Conservation (phyloP, 306 rosid species). For the Casuarina glauca region DNA sequence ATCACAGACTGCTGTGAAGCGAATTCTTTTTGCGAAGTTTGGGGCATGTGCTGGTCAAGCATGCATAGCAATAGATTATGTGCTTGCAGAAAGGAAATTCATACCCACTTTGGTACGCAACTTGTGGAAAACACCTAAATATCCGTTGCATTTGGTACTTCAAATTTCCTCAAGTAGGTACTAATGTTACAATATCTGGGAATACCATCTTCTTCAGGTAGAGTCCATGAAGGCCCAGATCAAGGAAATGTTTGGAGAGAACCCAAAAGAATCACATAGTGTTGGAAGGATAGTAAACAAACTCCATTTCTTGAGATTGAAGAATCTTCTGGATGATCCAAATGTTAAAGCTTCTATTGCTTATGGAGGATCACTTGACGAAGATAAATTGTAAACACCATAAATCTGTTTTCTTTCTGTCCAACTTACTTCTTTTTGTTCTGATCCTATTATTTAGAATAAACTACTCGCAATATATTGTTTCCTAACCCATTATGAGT, state of each 20-base stretch:
- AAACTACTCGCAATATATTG: no score
- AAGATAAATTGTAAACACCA: conserved; percentile 53
- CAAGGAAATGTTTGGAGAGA: conserved; percentile 56
- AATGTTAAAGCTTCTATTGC: conserved; percentile 47
- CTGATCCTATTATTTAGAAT: background rate
- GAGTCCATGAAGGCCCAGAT: conserved; percentile 42
- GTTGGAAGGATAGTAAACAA: conserved; percentile 58
- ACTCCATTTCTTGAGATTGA: conserved; percentile 50
- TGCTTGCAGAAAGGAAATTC: conserved; percentile 57
- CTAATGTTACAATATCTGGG: background rate
- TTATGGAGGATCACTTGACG: conserved; percentile 63
- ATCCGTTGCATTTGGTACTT: background rate
- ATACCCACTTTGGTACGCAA: conserved; percentile 47
- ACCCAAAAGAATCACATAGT: conserved; percentile 39
- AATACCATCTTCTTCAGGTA: conserved; percentile 38
- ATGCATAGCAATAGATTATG: conserved; percentile 68
- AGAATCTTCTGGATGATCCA: conserved; percentile 46
- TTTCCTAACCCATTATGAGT: no score
- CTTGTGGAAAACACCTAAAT: background rate
- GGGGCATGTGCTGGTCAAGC: conserved; percentile 87
- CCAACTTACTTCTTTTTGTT: no score
- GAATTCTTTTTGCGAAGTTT: conserved; percentile 57
- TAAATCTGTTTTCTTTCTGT: background rate
- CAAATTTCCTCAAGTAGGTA: background rate
- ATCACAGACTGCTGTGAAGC: conserved; percentile 48